Evolutionary conservation across 108 stramenopile species (phyloP).

Genomic region (Nitzschia sp.): DNA sequence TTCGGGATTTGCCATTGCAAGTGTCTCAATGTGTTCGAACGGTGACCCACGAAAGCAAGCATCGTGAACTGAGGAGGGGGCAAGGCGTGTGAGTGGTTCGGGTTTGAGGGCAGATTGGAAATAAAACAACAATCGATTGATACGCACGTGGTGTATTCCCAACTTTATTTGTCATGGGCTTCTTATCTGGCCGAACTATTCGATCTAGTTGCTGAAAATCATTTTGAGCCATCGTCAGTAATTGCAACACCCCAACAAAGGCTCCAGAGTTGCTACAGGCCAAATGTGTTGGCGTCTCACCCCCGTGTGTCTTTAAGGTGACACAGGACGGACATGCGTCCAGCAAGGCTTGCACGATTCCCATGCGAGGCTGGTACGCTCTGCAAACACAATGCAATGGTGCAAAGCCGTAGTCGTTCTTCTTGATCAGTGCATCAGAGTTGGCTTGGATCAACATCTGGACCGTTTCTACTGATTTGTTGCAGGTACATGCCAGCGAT

Average conservation of each 20-base stretch:
- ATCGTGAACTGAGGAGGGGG: slow-evolving; percentile 40
- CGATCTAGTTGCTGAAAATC: background rate
- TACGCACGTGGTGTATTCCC: slow-evolving; percentile 53
- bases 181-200: background rate
- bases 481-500: slow-evolving; percentile 50
- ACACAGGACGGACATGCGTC: slow-evolving; percentile 40
- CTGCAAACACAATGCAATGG: slow-evolving; percentile 58
- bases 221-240: slow-evolving; percentile 31
- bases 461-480: slow-evolving; percentile 42
- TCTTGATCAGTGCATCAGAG: slow-evolving; percentile 27
- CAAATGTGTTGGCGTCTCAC: slow-evolving; percentile 45
- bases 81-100: too few relatives aligned
- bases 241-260: slow-evolving; percentile 39
- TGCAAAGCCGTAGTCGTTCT: slow-evolving; percentile 53
- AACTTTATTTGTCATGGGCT: slow-evolving; percentile 32
- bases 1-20: slow-evolving; percentile 44
- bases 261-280: slow-evolving; percentile 42
- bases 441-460: slow-evolving; percentile 37
- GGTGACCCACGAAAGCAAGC: slow-evolving; percentile 50
- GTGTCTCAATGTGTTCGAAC: slow-evolving; percentile 44
- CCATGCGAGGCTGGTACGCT: slow-evolving; percentile 44
- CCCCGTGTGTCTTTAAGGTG: slow-evolving; percentile 26
- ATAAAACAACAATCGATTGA: too few relatives aligned
- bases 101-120: background rate
- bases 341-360: slow-evolving; percentile 39